These are phyloP conservation scores for Plenodomus tracheiphilus DNA, from an alignment of 2,329 filamentous ascomycete species.

Conservation along the genomic window DNA sequence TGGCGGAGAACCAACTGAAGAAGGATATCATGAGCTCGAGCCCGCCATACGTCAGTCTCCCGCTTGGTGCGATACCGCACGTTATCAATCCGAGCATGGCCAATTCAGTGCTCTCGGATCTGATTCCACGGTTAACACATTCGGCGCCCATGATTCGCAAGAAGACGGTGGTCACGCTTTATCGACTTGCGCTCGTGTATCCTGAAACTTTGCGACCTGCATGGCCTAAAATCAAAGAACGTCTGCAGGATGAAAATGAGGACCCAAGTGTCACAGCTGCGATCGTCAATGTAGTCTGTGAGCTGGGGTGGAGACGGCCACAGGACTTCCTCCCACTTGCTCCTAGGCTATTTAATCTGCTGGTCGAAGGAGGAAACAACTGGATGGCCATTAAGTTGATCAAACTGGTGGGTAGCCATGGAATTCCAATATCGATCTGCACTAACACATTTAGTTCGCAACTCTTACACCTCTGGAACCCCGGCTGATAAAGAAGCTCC, in stretches of 20 bases:
- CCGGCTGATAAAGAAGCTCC: constrained; percentile 83
- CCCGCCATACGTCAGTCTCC: constrained; percentile 78
- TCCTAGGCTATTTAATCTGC: constrained; percentile 85
- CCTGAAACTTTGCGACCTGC: constrained; percentile 89
- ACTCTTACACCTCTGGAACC: constrained; percentile 92
- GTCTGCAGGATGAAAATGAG: constrained; percentile 85
- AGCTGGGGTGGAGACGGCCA: constrained; percentile 90
- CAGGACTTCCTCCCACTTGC: constrained; percentile 92
- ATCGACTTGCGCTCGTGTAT: constrained; percentile 92
- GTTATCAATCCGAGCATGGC: constrained; percentile 91
- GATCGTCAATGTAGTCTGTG: constrained; percentile 95
- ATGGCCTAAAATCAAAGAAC: constrained; percentile 97
- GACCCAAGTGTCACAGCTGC: constrained; percentile 93
- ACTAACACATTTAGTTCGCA: constrained; percentile 69
- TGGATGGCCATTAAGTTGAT: constrained; percentile 99
- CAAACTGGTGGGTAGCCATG: constrained; percentile 71
- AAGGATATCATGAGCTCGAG: constrained; percentile 81
- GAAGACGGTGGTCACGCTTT: constrained; percentile 94
- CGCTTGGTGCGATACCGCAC: constrained; percentile 88
- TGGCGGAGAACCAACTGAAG: constrained; percentile 94
- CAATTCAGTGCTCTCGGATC: constrained; percentile 82
- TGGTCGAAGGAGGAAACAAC: constrained; percentile 92
- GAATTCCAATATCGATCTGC: no score
- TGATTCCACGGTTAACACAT: constrained; percentile 84
- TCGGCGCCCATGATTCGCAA: constrained; percentile 85